Conservation (phyloP, 2,329 filamentous ascomycete genomes). For the Phaeosphaeriaceae sp. region DNA sequence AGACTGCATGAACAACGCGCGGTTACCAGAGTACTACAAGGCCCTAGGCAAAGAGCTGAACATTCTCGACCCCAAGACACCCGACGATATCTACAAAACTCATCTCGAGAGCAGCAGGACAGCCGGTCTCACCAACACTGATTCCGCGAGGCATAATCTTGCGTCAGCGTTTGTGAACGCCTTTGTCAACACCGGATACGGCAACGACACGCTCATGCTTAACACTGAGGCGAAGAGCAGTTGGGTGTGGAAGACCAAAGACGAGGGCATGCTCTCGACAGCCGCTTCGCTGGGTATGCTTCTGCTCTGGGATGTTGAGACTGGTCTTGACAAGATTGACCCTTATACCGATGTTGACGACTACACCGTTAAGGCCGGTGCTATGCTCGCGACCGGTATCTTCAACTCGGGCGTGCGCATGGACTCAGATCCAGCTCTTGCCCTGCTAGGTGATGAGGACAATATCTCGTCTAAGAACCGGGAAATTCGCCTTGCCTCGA, state of each 20-base stretch:
- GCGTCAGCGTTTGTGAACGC: conserved; percentile 96
- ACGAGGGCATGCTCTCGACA: conserved; percentile 96
- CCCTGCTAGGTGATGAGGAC: conserved; percentile 79
- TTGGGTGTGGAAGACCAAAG: conserved; percentile 99
- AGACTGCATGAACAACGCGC: conserved; percentile 87
- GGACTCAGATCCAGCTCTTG: conserved; percentile 89
- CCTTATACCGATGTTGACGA: conserved; percentile 88
- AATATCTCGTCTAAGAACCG: conserved; percentile 81
- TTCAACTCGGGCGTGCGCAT: conserved; percentile 91
- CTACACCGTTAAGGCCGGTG: conserved; percentile 86
- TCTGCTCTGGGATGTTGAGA: conserved; percentile 91
- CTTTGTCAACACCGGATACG: conserved; percentile 95
- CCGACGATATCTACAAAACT: conserved; percentile 99
- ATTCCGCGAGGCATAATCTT: conserved; percentile 94
- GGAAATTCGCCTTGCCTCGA: conserved; percentile 79
- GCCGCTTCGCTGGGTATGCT: conserved; percentile 92
- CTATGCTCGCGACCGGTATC: conserved; percentile 91
- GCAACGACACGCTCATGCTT: conserved; percentile 97
- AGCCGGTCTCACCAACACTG: conserved; percentile 89
- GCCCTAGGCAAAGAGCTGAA: conserved; percentile 93
- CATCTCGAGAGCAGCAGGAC: conserved; percentile 95
- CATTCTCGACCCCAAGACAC: conserved; percentile 93
- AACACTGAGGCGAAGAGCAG: conserved; percentile 81
- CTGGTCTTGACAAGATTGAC: conserved; percentile 90
- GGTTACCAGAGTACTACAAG: conserved; percentile 91